Evolutionary conservation across 371 early-diverging fungal species (phyloP), one percentile per base, ranked within the genome.

Genomic region (Mortierella sp.): DNA sequence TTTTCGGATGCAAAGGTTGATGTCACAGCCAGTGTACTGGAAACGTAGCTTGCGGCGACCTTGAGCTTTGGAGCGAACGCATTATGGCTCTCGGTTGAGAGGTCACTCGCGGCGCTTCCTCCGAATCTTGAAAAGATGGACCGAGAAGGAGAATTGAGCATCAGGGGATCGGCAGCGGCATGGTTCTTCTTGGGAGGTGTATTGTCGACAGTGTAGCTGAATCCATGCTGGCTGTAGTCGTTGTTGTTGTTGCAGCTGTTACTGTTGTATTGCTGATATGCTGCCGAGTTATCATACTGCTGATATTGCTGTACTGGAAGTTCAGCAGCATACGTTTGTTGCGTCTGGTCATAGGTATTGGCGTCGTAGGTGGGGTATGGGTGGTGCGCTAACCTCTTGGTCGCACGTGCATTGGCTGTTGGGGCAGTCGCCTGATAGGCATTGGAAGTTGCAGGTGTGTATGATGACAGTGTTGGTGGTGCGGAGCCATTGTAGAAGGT

Each of bases 1-100:
- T 79, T 82, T 55, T 76, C 76, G 41, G 75, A 79, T 7, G 86
- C 86, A 75, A 82, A 81, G 0, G 82, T 79, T 21, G 86, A 85
- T n/a, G 86, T 85, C 18, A 81, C 79, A 1, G 86, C 86, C 70
- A 85, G 35, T 1, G 86, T 85, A 54, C 75, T 82, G 14, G 86
- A 81, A 24, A 85, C 79, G 68, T 79, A 81, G 54, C 75, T 81
- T 72, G 68, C 86, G 7, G 81, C 84, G 41, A 60, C 84, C 65
- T 83, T 83, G 27, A 83, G 63, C 71, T 80, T 77, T 24, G 80
- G 84, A 10, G 76, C 71, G 55, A 65, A 74, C 12, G 72, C 46
- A 18, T 60, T 27, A 0, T 73, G 60, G 44, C 27, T 41, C 32
- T 68, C 77, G 24, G 38, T 58, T 24, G 74, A 72, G 29, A 76